These are phyloP conservation scores for Diaporthe humulicola DNA, from an alignment of 2,329 filamentous ascomycete genomes.

Conservation along the genomic window DNA sequence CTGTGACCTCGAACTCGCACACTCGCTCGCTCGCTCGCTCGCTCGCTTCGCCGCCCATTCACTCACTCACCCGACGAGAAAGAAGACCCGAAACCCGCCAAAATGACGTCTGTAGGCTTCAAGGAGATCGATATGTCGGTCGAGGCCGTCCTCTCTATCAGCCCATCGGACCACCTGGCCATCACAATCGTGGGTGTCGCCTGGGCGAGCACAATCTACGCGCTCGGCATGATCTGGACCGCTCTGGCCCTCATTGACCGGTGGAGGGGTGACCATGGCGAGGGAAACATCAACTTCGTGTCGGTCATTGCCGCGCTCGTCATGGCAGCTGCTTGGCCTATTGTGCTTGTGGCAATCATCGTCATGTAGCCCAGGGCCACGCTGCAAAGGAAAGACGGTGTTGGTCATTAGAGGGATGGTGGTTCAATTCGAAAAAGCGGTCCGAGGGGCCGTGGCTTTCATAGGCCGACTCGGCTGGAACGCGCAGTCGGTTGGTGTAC, in stretches of 20 bases:
- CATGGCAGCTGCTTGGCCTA: slow-evolving; percentile 43
- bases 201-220: slow-evolving; percentile 43
- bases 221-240: slow-evolving; percentile 46
- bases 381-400: neutral
- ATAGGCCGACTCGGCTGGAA: neutral
- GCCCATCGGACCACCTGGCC: slow-evolving; percentile 37
- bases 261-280: slow-evolving; percentile 46
- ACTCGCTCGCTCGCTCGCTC: neutral
- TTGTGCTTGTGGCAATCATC: slow-evolving; percentile 39
- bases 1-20: neutral
- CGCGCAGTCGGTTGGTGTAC: neutral
- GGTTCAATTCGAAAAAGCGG: neutral
- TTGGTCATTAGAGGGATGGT: neutral
- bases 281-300: slow-evolving; percentile 38
- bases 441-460: neutral
- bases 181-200: slow-evolving; percentile 42
- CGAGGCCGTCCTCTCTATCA: slow-evolving; percentile 16
- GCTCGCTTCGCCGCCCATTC: neutral
- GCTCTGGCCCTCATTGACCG: slow-evolving; percentile 44
- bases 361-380: neutral
- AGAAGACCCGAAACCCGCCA: neutral
- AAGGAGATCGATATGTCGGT: slow-evolving; percentile 20
- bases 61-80: neutral
- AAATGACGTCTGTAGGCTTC: slow-evolving; percentile 34
- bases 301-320: slow-evolving; percentile 42